Conservation (phyloP, 495 filamentous ascomycete species). For the Xylaria castorea region DNA sequence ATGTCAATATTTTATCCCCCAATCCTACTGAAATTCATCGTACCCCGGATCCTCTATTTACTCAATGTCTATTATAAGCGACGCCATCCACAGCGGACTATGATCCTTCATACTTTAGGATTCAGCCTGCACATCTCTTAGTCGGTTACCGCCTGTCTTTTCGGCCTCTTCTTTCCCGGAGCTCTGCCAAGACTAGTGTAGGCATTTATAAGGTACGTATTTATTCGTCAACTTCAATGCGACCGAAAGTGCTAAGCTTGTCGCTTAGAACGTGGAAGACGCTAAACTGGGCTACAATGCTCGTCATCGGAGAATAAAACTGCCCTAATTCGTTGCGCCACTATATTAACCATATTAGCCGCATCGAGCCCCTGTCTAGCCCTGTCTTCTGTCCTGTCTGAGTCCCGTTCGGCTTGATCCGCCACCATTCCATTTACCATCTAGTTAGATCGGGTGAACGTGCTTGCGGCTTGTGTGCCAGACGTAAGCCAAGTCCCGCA, state of each 20-base stretch:
- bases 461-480: conserved; percentile 16
- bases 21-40: neutral
- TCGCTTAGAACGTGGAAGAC: conserved; percentile 13
- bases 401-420: conserved; percentile 9
- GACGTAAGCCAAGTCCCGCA: conserved; percentile 6
- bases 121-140: neutral
- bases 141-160: neutral
- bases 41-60: neutral
- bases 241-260: conserved; percentile 5
- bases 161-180: neutral
- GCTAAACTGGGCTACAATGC: neutral
- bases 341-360: conserved; percentile 29
- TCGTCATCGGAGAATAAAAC: conserved; percentile 25
- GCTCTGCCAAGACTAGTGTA: neutral
- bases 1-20: neutral
- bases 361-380: conserved; percentile 16
- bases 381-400: neutral
- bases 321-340: conserved; percentile 20
- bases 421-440: conserved; percentile 14
- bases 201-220: neutral
- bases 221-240: neutral
- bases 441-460: conserved; percentile 15
- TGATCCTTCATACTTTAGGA: neutral
- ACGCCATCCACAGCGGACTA: neutral
- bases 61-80: neutral